phyloP scores from a whole-genome alignment of 768 basidiomycete genomes.

The Strobilomyces echinocephalus region DNA sequence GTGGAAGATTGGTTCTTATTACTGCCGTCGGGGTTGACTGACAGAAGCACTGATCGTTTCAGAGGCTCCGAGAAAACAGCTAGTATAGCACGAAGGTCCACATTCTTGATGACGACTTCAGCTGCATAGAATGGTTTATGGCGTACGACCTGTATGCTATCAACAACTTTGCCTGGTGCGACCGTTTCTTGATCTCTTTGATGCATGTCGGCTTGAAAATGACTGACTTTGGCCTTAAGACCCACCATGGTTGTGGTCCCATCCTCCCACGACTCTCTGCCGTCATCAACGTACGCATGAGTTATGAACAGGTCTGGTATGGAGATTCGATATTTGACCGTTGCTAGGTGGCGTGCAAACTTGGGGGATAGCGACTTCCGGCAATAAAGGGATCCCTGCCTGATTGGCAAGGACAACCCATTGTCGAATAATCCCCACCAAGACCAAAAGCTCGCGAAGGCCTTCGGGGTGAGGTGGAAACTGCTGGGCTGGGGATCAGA shows the following conservation, averaged over 20 bases:
- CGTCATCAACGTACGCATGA: constrained; percentile 83
- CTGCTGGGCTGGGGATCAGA: constrained; percentile 47
- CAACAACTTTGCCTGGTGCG: constrained; percentile 50
- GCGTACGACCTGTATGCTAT: constrained; percentile 54
- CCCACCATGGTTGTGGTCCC: constrained; percentile 80
- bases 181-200: constrained; percentile 81
- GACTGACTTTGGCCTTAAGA: constrained; percentile 75
- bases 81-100: constrained; percentile 74
- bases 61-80: constrained; percentile 72
- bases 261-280: constrained; percentile 71
- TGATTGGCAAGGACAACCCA: constrained; percentile 73
- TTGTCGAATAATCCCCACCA: constrained; percentile 89
- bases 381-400: constrained; percentile 82
- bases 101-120: constrained; percentile 71
- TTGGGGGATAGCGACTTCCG: constrained; percentile 72
- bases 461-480: constrained; percentile 79
- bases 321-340: constrained; percentile 83
- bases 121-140: constrained; percentile 87
- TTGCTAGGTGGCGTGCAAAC: constrained; percentile 82
- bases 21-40: constrained; percentile 41
- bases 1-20: constrained; percentile 32
- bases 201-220: constrained; percentile 87
- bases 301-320: constrained; percentile 77
- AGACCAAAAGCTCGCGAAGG: constrained; percentile 85
- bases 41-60: constrained; percentile 53